These are phyloP conservation scores for Gynandropsis gynandra DNA, from an alignment of 345 rosid genomes.

Conservation along the genomic window DNA sequence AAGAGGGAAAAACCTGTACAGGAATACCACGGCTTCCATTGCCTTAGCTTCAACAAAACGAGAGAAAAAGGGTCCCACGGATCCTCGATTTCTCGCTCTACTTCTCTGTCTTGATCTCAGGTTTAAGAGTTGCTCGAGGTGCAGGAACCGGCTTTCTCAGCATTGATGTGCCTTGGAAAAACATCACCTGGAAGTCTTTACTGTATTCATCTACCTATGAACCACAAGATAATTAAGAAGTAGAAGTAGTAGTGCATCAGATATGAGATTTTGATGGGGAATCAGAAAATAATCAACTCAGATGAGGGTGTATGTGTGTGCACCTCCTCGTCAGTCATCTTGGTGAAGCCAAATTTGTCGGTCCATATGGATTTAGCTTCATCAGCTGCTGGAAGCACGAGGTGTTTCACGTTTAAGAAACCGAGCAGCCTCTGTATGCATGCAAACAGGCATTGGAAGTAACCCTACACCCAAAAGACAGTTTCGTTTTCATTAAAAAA, in stretches of 20 bases:
- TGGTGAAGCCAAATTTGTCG: slow-evolving; percentile 65
- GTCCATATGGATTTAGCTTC: slow-evolving; percentile 93
- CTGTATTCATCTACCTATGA: slow-evolving; percentile 31
- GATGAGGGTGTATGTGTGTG: neutral
- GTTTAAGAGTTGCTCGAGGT: slow-evolving; percentile 25
- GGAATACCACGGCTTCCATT: neutral
- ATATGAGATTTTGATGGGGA: neutral
- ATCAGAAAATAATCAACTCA: neutral
- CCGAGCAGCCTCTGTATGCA: slow-evolving; percentile 69
- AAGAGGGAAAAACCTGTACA: slow-evolving; percentile 19
- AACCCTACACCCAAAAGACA: slow-evolving; percentile 48
- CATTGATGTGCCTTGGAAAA: slow-evolving; percentile 79
- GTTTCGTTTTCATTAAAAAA: neutral
- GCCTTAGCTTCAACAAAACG: slow-evolving; percentile 2
- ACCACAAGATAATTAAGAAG: slow-evolving; percentile 32
- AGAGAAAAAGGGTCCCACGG: neutral
- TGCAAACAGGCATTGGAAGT: slow-evolving; percentile 66
- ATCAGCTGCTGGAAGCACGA: slow-evolving; percentile 83
- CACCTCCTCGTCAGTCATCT: slow-evolving; percentile 61
- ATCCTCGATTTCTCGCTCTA: neutral
- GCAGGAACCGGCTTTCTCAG: slow-evolving; percentile 58
- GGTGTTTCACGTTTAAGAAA: slow-evolving; percentile 53
- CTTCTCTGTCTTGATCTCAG: slow-evolving; percentile 23
- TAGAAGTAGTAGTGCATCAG: neutral
- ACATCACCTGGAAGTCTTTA: slow-evolving; percentile 60